Percentiles rank a stretch among this genome's conserved stretches.
Evolutionary conservation across 2,329 filamentous ascomycete genomes (phyloP).

Genomic region (Intubia oerlemansii): DNA sequence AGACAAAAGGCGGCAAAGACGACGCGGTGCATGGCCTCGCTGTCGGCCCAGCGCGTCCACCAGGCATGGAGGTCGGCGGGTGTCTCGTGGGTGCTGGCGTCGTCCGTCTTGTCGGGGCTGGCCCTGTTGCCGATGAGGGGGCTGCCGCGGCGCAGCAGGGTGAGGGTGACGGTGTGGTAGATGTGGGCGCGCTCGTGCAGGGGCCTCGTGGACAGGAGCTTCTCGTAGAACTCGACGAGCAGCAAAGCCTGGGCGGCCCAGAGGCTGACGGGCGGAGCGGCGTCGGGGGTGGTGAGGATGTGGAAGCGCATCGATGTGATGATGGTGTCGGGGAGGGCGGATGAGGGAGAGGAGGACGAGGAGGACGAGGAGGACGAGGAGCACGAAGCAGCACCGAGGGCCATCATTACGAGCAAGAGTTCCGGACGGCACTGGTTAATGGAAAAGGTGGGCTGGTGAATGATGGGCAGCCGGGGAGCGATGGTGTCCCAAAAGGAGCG

Average conservation of each 20-base stretch:
- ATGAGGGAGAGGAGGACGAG: conserved; percentile 23
- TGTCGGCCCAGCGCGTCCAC: conserved; percentile 79
- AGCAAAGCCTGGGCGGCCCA: conserved; percentile 78
- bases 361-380: too few relatives aligned
- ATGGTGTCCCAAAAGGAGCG: conserved; percentile 78
- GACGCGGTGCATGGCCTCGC: conserved; percentile 67
- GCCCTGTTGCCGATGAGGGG: conserved; percentile 65
- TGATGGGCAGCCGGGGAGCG: conserved; percentile 66
- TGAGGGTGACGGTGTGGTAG: conserved; percentile 70
- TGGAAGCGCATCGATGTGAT: conserved; percentile 59
- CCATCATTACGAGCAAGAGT: conserved; percentile 62
- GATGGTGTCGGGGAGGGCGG: conserved; percentile 39
- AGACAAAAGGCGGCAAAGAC: conserved; percentile 82
- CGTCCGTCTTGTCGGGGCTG: conserved; percentile 56
- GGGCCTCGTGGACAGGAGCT: conserved; percentile 65
- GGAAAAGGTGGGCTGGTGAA: conserved; percentile 75
- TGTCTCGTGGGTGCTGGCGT: conserved; percentile 16
- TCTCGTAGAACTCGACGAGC: conserved; percentile 75
- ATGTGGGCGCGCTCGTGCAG: conserved; percentile 80
- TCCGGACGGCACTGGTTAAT: conserved; percentile 58
- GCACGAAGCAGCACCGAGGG: conserved; percentile 62
- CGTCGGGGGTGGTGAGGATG: conserved; percentile 63
- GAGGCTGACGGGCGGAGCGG: conserved; percentile 61
- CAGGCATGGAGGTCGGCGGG: conserved; percentile 31
- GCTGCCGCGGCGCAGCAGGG: conserved; percentile 65